A percentile compares a stretch with the other conserved stretches of the same genome.
phyloP scores from a whole-genome alignment of 208 protist genomes.

The Crithidia fasciculata region DNA sequence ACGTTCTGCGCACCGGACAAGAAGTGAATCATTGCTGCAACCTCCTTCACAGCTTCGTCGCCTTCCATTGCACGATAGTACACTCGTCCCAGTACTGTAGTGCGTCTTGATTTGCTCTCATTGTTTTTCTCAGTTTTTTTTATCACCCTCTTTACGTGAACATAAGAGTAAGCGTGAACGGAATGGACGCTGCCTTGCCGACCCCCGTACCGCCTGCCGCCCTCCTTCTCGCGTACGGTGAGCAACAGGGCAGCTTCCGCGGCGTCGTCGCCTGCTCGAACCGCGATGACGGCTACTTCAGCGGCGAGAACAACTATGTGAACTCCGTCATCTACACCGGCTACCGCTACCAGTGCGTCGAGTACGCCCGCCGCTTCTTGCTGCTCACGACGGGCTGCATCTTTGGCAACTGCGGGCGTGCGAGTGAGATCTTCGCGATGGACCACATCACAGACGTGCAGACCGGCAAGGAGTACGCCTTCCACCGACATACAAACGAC shows the following conservation, averaged over 20 bases:
- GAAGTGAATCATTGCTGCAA: no score
- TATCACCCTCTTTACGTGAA: no score
- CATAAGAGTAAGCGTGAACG: background rate
- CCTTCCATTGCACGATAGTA: no score
- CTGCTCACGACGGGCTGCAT: constrained; percentile 76
- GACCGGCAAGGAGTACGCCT: constrained; percentile 49
- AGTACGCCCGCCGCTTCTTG: constrained; percentile 81
- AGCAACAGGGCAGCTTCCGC: constrained; percentile 71
- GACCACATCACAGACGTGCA: constrained; percentile 61
- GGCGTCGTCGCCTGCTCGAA: constrained; percentile 75
- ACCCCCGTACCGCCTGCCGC: constrained; percentile 2
- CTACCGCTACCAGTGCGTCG: constrained; percentile 83
- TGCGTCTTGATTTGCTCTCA: no score
- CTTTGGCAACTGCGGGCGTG: constrained; percentile 68
- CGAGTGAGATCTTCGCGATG: constrained; percentile 79
- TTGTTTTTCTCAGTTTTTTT: no score
- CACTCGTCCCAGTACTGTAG: no score
- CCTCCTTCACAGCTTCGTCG: no score
- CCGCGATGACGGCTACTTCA: constrained; percentile 84
- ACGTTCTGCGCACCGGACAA: no score
- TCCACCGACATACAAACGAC: constrained; percentile 58
- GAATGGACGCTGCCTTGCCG: background rate
- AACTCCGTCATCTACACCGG: constrained; percentile 70
- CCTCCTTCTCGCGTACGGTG: constrained; percentile 55
- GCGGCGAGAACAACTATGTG: constrained; percentile 80